Evolutionary conservation across 495 filamentous ascomycete genomes (phyloP).

Genomic region (Penicillium ucsense): DNA sequence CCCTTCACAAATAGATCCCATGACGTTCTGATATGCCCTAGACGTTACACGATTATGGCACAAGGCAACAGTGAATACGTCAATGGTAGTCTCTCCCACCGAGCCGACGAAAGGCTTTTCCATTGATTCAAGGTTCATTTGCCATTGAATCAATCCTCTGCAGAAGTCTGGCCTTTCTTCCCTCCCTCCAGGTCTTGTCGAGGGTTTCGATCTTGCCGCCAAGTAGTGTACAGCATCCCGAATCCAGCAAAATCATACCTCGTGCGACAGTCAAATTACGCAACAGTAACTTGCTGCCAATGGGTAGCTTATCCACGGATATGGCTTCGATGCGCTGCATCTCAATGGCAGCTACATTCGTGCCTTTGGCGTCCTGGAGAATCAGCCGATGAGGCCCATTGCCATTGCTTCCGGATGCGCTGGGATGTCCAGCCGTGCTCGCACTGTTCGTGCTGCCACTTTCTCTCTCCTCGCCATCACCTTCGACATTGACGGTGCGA

Average conservation of each 20-base stretch:
- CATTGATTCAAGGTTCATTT: slow-evolving; percentile 1
- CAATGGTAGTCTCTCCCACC: too few relatives aligned
- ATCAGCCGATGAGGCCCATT: slow-evolving; percentile 68
- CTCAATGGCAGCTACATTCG: slow-evolving; percentile 64
- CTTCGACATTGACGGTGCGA: slow-evolving; percentile 50
- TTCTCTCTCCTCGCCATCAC: slow-evolving; percentile 27
- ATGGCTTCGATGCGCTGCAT: slow-evolving; percentile 55
- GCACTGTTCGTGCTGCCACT: slow-evolving; percentile 9
- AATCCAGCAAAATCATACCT: slow-evolving; percentile 68
- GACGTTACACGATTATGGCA: background rate
- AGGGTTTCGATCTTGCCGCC: slow-evolving; percentile 81
- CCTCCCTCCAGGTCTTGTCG: slow-evolving; percentile 67
- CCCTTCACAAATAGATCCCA: background rate
- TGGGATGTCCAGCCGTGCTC: slow-evolving; percentile 3
- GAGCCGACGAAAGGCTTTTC: background rate
- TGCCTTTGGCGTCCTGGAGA: slow-evolving; percentile 70
- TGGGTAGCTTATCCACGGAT: slow-evolving; percentile 51
- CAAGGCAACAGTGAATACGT: too few relatives aligned
- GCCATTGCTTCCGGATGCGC: slow-evolving; percentile 14
- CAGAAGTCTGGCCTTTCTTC: slow-evolving; percentile 58
- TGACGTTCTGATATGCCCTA: background rate
- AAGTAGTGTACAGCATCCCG: slow-evolving; percentile 50
- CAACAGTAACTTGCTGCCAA: slow-evolving; percentile 75
- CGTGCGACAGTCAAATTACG: slow-evolving; percentile 57
- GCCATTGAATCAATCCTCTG: slow-evolving; percentile 38